Evolutionary conservation across 441 rosid genomes (phyloP), one percentile per base, ranked within the genome.

Genomic region (Pelargonium australe): DNA sequence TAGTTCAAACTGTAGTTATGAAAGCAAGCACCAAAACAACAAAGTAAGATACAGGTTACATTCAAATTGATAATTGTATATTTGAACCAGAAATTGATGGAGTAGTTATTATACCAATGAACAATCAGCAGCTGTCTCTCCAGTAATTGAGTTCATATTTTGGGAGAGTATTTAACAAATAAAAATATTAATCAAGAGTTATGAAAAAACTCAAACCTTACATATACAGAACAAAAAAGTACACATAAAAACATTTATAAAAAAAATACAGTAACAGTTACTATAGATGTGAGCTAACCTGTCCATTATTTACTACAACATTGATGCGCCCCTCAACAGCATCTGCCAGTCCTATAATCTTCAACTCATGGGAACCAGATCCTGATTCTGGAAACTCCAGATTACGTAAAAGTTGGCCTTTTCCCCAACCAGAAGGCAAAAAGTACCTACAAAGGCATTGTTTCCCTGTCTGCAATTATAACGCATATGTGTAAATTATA

Each of bases 261-360:
- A 12, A 28, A 25, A 13, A 62, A 62, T 62, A 8, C 65, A 62
- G 28, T 19, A 62, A 31, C 34, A 58, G 63, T 58, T 13, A 66
- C 55, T 7, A 49, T 44, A 51, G n/a, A 69, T 43, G 17, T 20
- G 76, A 67, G 51, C 31, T 58, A 84, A 95, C 99, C 96, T 89
- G 85, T 64, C 96, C 92, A 79, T 81, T 85, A 73, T 81, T 91
- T 53, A 87, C 76, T 70, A 88, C 77, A 62, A 95, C 79, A 82
- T 90, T 92, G 74, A 95, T 77, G 75, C 87, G 94, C 61, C 88
- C 95, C 82, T 85, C 90, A 72, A 91, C 95, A 31, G 94, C 91
- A 86, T 92, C 97, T 70, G 93, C 81, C 72, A 95, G 73, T 71
- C 97, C 96, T 58, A 88, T 69, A 72, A 89, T 85, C 80, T 85